Evolutionary conservation across 2,329 filamentous ascomycete genomes (phyloP), one percentile per base, ranked within the genome.

Genomic region (Calonectria pseudoturangicola): DNA sequence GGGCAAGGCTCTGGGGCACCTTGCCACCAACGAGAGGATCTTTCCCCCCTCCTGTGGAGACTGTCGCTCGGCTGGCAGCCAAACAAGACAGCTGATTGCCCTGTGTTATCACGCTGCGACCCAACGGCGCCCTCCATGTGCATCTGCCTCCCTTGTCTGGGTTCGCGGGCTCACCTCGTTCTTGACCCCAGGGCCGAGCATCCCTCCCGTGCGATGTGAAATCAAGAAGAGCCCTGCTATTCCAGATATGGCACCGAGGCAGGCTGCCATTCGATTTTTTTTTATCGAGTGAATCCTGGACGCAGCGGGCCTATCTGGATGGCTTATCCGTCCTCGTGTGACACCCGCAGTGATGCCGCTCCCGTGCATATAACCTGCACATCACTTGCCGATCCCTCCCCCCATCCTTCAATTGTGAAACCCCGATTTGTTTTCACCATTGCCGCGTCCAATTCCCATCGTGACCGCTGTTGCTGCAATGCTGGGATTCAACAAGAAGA

Each of bases 401-500:
- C 56, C 21, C 21, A 21, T 41, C 18, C 56, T 33, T 30, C 62
- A 45, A 51, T 33, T 43, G 51, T 41, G 41, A 64, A 51, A 41
- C 41, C 45, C 16, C 25, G 28, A n/a, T 51, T 69, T 36, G 36
- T 48, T 41, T 33, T 54, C 54, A 60, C 27, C 28, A 41, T 58
- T 45, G 3, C 7, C 33, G 12, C 47, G 28, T 12, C 28, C 25
- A 28, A 12, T 41, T 60, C 13, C 25, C 28, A 41, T 47, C 33
- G 54, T 36, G 66, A 68, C 25, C 5, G n/a, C n/a, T 39, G 10
- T 41, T 16, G 45, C 30, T 43, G 68, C 65, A 27, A 78, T 78
- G 76, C 36, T 78, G 13, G 76, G 76, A 25, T 74, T 79, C 33
- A 71, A 54, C 9, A 77, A 70, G 48, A 75, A 68, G 62, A 66